Conservation (phyloP, 305 asterid genomes). For the Rubia peregrina region DNA sequence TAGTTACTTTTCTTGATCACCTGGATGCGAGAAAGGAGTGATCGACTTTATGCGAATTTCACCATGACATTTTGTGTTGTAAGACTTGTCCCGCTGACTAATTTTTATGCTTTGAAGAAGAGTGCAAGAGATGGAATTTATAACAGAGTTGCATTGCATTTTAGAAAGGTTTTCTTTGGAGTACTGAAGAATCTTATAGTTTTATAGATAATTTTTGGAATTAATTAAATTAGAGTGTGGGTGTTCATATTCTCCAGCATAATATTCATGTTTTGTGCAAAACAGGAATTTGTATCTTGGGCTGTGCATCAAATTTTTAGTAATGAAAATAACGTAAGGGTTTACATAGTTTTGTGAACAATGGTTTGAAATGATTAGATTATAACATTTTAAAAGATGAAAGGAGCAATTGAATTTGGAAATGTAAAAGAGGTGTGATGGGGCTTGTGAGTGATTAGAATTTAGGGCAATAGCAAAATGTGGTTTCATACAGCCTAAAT, state of each 20-base stretch:
- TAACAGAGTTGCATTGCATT: neutral
- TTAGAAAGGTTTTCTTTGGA: neutral
- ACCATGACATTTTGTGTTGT: neutral
- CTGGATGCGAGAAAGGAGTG: neutral
- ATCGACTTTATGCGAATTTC: neutral
- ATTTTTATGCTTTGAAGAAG: neutral
- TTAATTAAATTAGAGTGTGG: neutral
- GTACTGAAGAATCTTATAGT: neutral
- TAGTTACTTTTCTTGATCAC: neutral
- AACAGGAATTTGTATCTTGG: neutral
- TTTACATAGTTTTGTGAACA: no score
- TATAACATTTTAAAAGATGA: no score
- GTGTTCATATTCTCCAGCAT: neutral
- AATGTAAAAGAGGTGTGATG: no score
- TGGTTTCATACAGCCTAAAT: neutral
- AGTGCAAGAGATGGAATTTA: neutral
- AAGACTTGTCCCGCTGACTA: neutral
- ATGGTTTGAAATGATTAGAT: neutral
- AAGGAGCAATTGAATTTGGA: no score
- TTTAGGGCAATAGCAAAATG: no score
- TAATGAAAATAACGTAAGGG: neutral
- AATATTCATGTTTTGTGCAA: neutral
- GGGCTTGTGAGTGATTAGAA: no score
- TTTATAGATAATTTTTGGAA: no score
- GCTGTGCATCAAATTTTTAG: neutral